These are phyloP conservation scores for Pleurotus citrinopileatus DNA, from an alignment of 768 basidiomycete species.

Conservation along the genomic window DNA sequence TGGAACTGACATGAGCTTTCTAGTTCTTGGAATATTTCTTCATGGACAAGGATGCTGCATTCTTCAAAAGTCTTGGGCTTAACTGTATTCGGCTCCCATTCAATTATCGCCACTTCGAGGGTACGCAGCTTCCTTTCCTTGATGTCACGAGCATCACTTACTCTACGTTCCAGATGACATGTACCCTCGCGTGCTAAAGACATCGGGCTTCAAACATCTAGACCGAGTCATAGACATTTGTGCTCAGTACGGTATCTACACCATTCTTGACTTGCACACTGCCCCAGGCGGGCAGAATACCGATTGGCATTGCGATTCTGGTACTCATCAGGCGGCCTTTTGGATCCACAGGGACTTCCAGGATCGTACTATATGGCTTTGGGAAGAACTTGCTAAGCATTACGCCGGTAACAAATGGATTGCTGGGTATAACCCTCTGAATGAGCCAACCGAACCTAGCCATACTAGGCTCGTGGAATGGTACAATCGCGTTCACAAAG, in stretches of 20 bases:
- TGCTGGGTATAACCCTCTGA: constrained; percentile 84
- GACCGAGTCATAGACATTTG: constrained; percentile 79
- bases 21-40: constrained; percentile 87
- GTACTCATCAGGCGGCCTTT: constrained; percentile 68
- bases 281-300: constrained; percentile 73
- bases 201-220: constrained; percentile 76
- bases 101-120: constrained; percentile 74
- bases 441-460: constrained; percentile 77
- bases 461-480: constrained; percentile 63
- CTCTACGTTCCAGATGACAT: constrained; percentile 47
- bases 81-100: constrained; percentile 79
- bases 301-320: constrained; percentile 80
- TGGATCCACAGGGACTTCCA: constrained; percentile 88
- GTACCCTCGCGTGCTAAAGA: constrained; percentile 75
- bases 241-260: constrained; percentile 73
- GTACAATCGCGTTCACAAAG: constrained; percentile 68
- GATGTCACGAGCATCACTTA: background rate
- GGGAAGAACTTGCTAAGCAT: constrained; percentile 72
- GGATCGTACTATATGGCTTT: constrained; percentile 74
- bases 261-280: constrained; percentile 79
- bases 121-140: background rate
- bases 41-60: constrained; percentile 67
- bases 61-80: constrained; percentile 75
- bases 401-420: constrained; percentile 81
- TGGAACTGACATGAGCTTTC: background rate